Evolutionary conservation across 495 filamentous ascomycete species (phyloP).

Genomic region (Articulospora tetracladia): DNA sequence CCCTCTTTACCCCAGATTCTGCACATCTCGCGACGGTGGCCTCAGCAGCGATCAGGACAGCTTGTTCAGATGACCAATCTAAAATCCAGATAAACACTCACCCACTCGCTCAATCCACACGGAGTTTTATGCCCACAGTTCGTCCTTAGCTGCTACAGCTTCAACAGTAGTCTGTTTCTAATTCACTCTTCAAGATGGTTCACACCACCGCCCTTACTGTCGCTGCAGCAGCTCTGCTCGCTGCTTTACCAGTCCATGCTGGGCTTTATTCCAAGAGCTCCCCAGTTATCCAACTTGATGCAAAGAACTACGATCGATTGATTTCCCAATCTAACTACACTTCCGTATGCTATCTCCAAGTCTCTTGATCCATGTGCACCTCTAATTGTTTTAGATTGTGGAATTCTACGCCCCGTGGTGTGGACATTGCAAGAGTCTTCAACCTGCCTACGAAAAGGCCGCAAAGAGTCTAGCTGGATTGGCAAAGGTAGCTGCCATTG

Average conservation of each 20-base stretch:
- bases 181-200: slow-evolving; percentile 18
- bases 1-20: slow-evolving; percentile 18
- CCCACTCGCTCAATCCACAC: neutral
- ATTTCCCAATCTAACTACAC: slow-evolving; percentile 89
- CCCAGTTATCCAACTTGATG: slow-evolving; percentile 80
- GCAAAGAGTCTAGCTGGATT: slow-evolving; percentile 84
- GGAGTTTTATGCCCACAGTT: slow-evolving; percentile 8
- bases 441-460: slow-evolving; percentile 92
- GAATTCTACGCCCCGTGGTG: slow-evolving; percentile 97
- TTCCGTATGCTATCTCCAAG: slow-evolving; percentile 69
- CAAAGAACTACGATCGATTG: slow-evolving; percentile 77
- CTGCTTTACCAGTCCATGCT: slow-evolving; percentile 60
- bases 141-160: slow-evolving; percentile 22
- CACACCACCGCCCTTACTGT: slow-evolving; percentile 26
- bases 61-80: slow-evolving; percentile 13
- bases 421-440: slow-evolving; percentile 92
- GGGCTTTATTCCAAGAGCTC: slow-evolving; percentile 83
- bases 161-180: slow-evolving; percentile 16
- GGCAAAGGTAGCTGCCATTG: slow-evolving; percentile 89
- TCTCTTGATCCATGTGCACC: neutral
- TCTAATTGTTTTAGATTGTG: slow-evolving; percentile 37
- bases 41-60: slow-evolving; percentile 22
- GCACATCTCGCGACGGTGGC: slow-evolving; percentile 5
- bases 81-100: neutral
- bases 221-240: slow-evolving; percentile 48